These are phyloP conservation scores for Eutrema yunnanense DNA, from an alignment of 345 rosid species.

Conservation along the genomic window DNA sequence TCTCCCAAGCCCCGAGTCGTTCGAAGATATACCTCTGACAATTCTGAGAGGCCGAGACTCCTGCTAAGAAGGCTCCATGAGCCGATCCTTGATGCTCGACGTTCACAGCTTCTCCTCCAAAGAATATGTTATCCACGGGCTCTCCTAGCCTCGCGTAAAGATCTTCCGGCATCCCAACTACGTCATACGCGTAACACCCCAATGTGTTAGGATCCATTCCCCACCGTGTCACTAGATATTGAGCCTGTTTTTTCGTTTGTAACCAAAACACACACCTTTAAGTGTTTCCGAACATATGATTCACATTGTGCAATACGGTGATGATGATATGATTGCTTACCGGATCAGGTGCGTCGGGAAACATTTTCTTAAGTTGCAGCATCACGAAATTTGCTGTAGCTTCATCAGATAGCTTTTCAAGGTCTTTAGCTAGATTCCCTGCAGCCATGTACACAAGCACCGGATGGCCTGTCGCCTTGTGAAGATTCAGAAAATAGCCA, in stretches of 20 bases:
- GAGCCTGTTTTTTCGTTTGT: slow-evolving; percentile 38
- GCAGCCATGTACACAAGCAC: slow-evolving; percentile 90
- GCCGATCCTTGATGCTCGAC: slow-evolving; percentile 82
- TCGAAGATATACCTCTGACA: slow-evolving; percentile 49
- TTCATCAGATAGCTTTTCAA: slow-evolving; percentile 63
- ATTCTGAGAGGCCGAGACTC: slow-evolving; percentile 63
- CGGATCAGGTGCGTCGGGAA: slow-evolving; percentile 74
- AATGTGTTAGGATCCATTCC: slow-evolving; percentile 75
- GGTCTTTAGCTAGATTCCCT: slow-evolving; percentile 64
- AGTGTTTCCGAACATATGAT: background rate
- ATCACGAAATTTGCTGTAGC: slow-evolving; percentile 57
- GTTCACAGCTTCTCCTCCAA: slow-evolving; percentile 87
- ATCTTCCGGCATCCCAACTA: slow-evolving; percentile 71
- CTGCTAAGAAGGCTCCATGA: slow-evolving; percentile 79
- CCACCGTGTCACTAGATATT: slow-evolving; percentile 66
- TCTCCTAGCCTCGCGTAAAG: slow-evolving; percentile 60
- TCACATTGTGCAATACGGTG: background rate
- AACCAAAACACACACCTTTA: background rate
- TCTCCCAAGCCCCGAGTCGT: slow-evolving; percentile 44
- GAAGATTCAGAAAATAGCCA: slow-evolving; percentile 83
- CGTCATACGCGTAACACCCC: slow-evolving; percentile 76
- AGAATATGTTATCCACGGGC: slow-evolving; percentile 63
- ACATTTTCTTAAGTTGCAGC: slow-evolving; percentile 82
- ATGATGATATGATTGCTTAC: slow-evolving; percentile 29
- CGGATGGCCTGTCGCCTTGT: slow-evolving; percentile 81